These are phyloP conservation scores for Mycena sanguinolenta DNA, from an alignment of 768 basidiomycete species.

Conservation along the genomic window DNA sequence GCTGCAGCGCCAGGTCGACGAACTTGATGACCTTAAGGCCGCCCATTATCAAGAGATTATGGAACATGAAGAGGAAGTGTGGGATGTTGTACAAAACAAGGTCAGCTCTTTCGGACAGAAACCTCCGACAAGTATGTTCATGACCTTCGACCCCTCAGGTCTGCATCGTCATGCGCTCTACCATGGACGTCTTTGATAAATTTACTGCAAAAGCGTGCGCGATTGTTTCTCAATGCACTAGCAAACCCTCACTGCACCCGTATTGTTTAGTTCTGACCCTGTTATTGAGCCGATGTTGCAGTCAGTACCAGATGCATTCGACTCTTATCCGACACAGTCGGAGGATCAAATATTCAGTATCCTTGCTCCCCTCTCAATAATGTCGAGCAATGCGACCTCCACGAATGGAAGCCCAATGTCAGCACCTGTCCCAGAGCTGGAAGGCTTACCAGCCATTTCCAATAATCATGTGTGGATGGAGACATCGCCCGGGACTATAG, in stretches of 20 bases:
- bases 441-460: slow-evolving; percentile 49
- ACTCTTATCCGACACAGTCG: slow-evolving; percentile 87
- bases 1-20: slow-evolving; percentile 88
- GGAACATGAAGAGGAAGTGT: slow-evolving; percentile 95
- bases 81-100: slow-evolving; percentile 92
- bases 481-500: slow-evolving; percentile 54
- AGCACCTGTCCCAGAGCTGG: slow-evolving; percentile 60
- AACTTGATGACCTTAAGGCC: slow-evolving; percentile 65
- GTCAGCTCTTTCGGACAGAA: slow-evolving; percentile 48
- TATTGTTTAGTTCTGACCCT: slow-evolving; percentile 77
- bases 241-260: slow-evolving; percentile 19
- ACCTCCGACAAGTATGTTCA: slow-evolving; percentile 24
- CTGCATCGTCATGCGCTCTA: slow-evolving; percentile 87
- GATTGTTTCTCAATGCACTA: slow-evolving; percentile 9
- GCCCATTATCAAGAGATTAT: slow-evolving; percentile 90
- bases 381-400: slow-evolving; percentile 63
- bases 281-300: slow-evolving; percentile 92
- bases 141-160: slow-evolving; percentile 55
- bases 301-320: slow-evolving; percentile 92
- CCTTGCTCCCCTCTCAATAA: slow-evolving; percentile 86
- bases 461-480: slow-evolving; percentile 63
- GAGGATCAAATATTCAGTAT: slow-evolving; percentile 96
- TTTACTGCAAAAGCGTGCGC: slow-evolving; percentile 89
- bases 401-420: slow-evolving; percentile 69
- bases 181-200: slow-evolving; percentile 92